Base-by-base conservation (phyloP, 192 early-diverging fungal species). In the Coemansia sp. region DNA sequence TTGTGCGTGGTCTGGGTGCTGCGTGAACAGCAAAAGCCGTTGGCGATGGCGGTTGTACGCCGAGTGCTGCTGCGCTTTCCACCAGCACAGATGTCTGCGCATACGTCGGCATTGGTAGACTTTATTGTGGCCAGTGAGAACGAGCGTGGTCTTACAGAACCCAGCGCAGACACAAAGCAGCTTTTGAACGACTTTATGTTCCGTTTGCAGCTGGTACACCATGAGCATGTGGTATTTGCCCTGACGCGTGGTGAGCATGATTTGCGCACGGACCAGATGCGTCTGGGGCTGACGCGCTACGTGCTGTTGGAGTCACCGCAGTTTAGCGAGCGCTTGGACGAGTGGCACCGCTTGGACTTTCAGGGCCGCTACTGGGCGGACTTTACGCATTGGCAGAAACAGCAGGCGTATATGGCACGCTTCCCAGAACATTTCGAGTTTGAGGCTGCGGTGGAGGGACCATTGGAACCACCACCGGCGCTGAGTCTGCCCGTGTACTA, bases 371-470 rank as follows among this genome's bases (percentile, higher is more conserved):
- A 84, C 41, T 91, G 89, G 89, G 76, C 80, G 14, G 89, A 91
- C 64, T 80, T 83, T 59, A 69, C 74, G n/a, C 82, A 84, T 26
- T 81, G 84, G 65, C 70, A 78, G 36, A 88, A 88, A 51, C 60
- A 88, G 18, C 71, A 76, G 43, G 67, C 67, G 21, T 91, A 87
- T 51, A 56, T 87, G 31, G 56, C 80, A 15, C 69, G 75, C 10
- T 91, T 82, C 56, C 89, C 87, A 12, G 89, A 91, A 61, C 88
- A 80, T 60, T 85, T 84, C 61, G 83, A 86, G 62, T 85, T 85
- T 61, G 89, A 91, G 47, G 87, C 83, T 1, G 81, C 76, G 51
- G 80, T 83, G 32, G 65, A 66, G 41, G 54, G 51, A 11, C 20
- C 71, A 3, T 62, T 88, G 44, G 79, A 87, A 12, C 85, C 87